These are phyloP conservation scores for Polyplosphaeria fusca DNA, from an alignment of 495 filamentous ascomycete genomes.

Conservation along the genomic window DNA sequence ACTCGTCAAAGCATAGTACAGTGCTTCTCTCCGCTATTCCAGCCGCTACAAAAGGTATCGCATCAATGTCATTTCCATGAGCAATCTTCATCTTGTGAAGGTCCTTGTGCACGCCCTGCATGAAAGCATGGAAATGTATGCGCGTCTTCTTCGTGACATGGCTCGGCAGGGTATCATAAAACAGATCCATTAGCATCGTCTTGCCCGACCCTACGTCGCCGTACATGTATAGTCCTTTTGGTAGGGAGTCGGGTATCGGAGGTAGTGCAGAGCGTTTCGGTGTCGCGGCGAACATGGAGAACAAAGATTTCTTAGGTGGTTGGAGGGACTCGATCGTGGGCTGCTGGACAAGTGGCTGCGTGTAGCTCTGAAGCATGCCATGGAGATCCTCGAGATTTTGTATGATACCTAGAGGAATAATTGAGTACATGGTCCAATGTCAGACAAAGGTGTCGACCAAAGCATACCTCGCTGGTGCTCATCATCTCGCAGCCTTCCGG, in stretches of 20 bases:
- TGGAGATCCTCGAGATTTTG: constrained; percentile 85
- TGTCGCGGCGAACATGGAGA: constrained; percentile 63
- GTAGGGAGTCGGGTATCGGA: constrained; percentile 66
- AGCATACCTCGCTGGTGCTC: constrained; percentile 78
- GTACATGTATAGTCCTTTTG: constrained; percentile 89
- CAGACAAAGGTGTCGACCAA: not conserved
- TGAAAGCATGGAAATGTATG: constrained; percentile 99
- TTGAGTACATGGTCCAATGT: not conserved
- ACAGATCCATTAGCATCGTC: constrained; percentile 99
- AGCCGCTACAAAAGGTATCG: constrained; percentile 86
- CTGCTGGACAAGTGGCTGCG: constrained; percentile 67
- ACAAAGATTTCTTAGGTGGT: constrained; percentile 58
- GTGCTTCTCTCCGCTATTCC: constrained; percentile 81
- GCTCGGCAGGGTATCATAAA: constrained; percentile 86
- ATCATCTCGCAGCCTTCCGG: constrained; percentile 74
- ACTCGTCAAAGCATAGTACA: constrained; percentile 97
- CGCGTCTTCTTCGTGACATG: constrained; percentile 83
- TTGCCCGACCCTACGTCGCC: constrained; percentile 98
- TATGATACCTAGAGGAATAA: constrained; percentile 65
- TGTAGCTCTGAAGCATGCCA: constrained; percentile 73
- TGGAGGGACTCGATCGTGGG: constrained; percentile 72
- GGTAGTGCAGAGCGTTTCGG: constrained; percentile 36
- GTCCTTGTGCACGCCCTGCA: constrained; percentile 95
- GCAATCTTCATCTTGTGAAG: constrained; percentile 85
- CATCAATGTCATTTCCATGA: constrained; percentile 88